Evolutionary conservation across 192 early-diverging fungal genomes (phyloP), one percentile per base, ranked within the genome.

Genomic region (Coemansia aciculifera): DNA sequence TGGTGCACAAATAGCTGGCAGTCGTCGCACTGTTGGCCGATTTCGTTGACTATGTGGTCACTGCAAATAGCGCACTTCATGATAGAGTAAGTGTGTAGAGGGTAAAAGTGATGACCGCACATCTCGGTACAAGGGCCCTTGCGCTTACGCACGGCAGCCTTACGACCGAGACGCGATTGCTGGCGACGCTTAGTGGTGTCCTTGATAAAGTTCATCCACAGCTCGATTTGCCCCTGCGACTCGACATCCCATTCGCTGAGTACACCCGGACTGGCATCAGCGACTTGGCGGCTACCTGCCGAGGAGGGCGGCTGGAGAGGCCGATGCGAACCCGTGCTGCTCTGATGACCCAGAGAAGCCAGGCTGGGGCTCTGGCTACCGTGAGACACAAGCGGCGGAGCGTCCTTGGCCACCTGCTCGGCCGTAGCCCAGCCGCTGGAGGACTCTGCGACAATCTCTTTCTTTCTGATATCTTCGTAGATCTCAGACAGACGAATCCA

Each of bases 21-120:
- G 69, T 93, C 93, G 86, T 97, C 93, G 83, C 98, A 98, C 72
- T 97, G 93, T 78, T 90, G 93, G 21, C 95, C 95, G 36, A 88
- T 83, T 12, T 89, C 89, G 67, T 92, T 94, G 21, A 95, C 91
- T 46, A 99, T 87, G 72, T 98, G 95, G 68, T 98, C 98, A 48
- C 87, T 86, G 81, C 98, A 99, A 8, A 95, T 77, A 6, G 96
- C 95, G 79, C 98, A 99, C 79, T 93, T 94, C 95, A 98, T 96
- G 70, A 98, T 95, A 67, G 96, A 93, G 83, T 97, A 98, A 43
- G 94, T 96, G 59, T 90, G 89, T 64, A 91, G 87, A 34, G 91
- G 85, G 63, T 89, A 90, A 81, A 99, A 98, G 74, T 96, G 91
- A 74, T 99, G 98, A 5, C 98, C 96, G 61, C 92, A 93, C 83